Percentiles rank a stretch among this genome's conserved stretches.
These are phyloP conservation scores for Cryptosporidium meleagridis DNA, from an alignment of 169 alveolate species.

Conservation along the genomic window DNA sequence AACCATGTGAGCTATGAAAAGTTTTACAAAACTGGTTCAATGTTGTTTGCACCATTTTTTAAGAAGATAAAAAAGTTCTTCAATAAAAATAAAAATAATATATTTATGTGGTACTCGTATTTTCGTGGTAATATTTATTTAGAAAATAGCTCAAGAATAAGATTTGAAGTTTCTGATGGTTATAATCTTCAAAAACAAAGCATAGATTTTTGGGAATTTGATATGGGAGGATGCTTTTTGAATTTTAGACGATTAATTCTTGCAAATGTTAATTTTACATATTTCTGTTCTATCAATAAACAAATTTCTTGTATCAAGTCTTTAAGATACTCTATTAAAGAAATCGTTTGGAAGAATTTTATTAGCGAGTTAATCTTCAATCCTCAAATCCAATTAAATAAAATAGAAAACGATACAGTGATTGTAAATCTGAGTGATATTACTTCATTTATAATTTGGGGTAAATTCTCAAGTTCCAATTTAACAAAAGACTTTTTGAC, in stretches of 20 bases:
- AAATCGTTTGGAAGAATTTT: constrained; percentile 58
- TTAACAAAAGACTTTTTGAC: background rate
- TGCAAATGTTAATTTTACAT: constrained; percentile 28
- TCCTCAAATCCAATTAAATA: background rate
- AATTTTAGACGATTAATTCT: constrained; percentile 26
- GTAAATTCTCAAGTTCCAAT: constrained; percentile 17
- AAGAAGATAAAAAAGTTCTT: constrained; percentile 8
- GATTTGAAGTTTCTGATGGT: constrained; percentile 35
- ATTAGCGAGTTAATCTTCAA: constrained; percentile 21
- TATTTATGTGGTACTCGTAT: constrained; percentile 14
- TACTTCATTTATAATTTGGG: constrained; percentile 25
- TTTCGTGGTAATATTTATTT: background rate
- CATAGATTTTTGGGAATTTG: constrained; percentile 47
- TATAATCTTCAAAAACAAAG: constrained; percentile 27
- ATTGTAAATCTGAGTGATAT: background rate
- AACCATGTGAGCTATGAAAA: background rate
- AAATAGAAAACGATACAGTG: background rate
- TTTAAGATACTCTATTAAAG: constrained; percentile 51
- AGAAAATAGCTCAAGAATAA: constrained; percentile 14
- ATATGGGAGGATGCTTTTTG: constrained; percentile 22
- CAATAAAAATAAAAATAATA: background rate
- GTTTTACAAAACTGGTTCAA: background rate
- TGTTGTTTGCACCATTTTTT: background rate
- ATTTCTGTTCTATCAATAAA: background rate
- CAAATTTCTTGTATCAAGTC: constrained; percentile 57